phyloP scores from a whole-genome alignment of 106 monocot genomes.

The Dioscorea alata region DNA sequence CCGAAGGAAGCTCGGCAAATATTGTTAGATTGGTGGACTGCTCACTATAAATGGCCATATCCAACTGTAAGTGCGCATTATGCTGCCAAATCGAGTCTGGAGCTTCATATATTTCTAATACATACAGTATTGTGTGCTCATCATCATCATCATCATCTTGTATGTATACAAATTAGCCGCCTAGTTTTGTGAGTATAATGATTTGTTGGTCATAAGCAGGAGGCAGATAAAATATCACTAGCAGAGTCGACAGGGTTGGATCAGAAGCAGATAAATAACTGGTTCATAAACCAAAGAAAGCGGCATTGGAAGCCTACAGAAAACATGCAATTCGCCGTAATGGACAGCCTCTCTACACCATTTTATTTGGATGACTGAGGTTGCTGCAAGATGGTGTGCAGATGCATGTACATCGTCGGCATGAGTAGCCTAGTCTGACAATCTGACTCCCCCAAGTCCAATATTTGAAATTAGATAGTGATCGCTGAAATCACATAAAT shows the following conservation, averaged over 20 bases:
- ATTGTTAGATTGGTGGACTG: conserved; percentile 11
- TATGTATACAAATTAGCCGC: neutral
- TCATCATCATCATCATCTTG: too few relatives aligned
- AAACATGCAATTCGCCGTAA: conserved; percentile 9
- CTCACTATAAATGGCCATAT: conserved; percentile 14
- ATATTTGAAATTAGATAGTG: too few relatives aligned
- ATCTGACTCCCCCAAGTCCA: too few relatives aligned
- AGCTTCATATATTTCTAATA: too few relatives aligned
- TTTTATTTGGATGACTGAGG: conserved; percentile 10
- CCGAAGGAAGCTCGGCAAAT: conserved; percentile 5
- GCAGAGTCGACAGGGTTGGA: conserved; percentile 6
- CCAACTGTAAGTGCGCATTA: conserved; percentile 4
- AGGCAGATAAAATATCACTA: conserved; percentile 8
- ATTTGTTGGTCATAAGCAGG: conserved; percentile 3
- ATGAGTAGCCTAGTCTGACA: too few relatives aligned
- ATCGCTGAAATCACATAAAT: too few relatives aligned
- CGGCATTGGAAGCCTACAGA: conserved; percentile 14
- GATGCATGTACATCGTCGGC: too few relatives aligned
- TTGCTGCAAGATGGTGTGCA: neutral
- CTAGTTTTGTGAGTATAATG: neutral
- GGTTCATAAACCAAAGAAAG: conserved; percentile 10
- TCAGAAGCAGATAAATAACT: conserved; percentile 3
- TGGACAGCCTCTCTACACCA: conserved; percentile 7
- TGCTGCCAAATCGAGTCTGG: too few relatives aligned
- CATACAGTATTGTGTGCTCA: too few relatives aligned